These are phyloP conservation scores for Suhomyces sp. DNA, from an alignment of 805 yeast species.

Conservation along the genomic window DNA sequence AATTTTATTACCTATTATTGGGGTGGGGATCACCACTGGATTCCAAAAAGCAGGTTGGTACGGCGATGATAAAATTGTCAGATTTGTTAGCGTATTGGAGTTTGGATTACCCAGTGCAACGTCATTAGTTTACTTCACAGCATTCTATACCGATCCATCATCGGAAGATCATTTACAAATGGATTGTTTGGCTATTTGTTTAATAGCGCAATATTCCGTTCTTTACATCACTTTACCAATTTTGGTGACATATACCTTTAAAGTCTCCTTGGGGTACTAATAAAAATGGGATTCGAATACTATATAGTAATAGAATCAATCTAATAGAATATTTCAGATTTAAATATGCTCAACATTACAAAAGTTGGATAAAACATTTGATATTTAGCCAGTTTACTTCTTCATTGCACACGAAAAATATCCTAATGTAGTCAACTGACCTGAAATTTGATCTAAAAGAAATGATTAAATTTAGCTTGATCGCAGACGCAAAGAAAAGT, in stretches of 20 bases:
- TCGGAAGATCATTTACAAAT: conserved; percentile 58
- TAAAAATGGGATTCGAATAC: too few relatives aligned
- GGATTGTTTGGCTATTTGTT: conserved; percentile 78
- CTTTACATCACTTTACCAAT: conserved; percentile 73
- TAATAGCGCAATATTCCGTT: conserved; percentile 71
- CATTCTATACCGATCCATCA: conserved; percentile 73
- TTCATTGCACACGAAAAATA: too few relatives aligned
- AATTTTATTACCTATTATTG: conserved; percentile 75
- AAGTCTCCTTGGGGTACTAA: conserved; percentile 42
- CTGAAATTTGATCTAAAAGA: too few relatives aligned
- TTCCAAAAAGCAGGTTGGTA: conserved; percentile 64
- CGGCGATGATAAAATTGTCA: conserved; percentile 55
- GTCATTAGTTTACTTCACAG: conserved; percentile 82
- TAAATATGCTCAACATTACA: too few relatives aligned
- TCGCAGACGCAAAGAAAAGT: too few relatives aligned
- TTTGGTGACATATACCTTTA: conserved; percentile 65
- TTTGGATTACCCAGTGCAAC: conserved; percentile 89
- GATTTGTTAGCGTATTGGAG: conserved; percentile 70
- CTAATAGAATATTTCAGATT: too few relatives aligned
- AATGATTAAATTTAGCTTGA: too few relatives aligned
- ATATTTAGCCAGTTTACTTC: too few relatives aligned
- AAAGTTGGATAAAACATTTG: too few relatives aligned
- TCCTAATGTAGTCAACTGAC: too few relatives aligned
- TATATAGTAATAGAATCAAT: too few relatives aligned
- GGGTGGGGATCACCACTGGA: conserved; percentile 59